Conservation (phyloP, 805 yeast species). For the Starmerella bombi region DNA sequence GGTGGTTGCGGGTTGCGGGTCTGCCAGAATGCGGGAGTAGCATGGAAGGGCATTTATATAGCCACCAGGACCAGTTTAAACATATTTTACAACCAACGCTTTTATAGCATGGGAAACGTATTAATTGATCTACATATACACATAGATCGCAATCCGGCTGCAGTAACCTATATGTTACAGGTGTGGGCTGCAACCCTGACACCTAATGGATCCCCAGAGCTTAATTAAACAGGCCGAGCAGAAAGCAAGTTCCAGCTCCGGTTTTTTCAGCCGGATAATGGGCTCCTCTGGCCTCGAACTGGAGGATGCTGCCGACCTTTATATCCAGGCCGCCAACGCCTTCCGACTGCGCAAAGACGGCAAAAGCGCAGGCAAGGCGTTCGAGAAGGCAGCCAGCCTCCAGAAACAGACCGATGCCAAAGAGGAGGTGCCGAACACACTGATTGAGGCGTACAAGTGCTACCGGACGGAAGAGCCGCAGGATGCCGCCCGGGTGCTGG, state of each 20-base stretch:
- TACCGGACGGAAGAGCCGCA: conserved; percentile 59
- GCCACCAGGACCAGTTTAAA: no score
- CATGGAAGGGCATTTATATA: no score
- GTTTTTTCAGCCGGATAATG: conserved; percentile 34
- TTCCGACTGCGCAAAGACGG: conserved; percentile 62
- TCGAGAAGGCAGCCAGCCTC: conserved; percentile 71
- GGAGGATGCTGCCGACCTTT: conserved; percentile 89
- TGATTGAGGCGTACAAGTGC: conserved; percentile 82
- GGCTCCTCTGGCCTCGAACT: conserved; percentile 49
- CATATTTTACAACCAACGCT: no score
- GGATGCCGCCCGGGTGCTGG: conserved; percentile 64
- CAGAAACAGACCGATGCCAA: conserved; percentile 62
- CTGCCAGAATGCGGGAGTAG: no score
- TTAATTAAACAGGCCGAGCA: conserved; percentile 46
- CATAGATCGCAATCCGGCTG: no score
- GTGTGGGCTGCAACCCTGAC: no score
- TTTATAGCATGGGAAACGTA: no score
- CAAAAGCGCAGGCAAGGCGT: conserved; percentile 64
- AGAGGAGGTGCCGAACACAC: conserved; percentile 84
- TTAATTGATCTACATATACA: no score
- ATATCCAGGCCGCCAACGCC: conserved; percentile 84
- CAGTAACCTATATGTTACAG: no score
- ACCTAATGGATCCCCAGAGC: conserved; percentile 19
- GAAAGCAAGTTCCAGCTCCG: conserved; percentile 55
- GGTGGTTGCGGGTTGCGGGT: no score